Evolutionary conservation across 73 alveolate genomes (phyloP).

Genomic region (Tetrahymena elliotti): DNA sequence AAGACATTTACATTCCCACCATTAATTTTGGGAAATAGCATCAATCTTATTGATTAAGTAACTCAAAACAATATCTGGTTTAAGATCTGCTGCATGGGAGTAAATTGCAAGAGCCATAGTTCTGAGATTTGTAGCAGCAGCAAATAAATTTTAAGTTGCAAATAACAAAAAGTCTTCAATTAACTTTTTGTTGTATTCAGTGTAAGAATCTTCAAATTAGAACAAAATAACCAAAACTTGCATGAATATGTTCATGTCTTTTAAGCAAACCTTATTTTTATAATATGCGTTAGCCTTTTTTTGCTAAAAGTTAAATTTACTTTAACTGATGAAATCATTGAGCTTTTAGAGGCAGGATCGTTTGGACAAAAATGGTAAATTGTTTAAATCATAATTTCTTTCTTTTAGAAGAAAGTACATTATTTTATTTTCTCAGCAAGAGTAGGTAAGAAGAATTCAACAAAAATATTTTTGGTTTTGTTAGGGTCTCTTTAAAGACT

Average conservation of each 20-base stretch:
- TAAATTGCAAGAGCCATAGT: conserved; percentile 30
- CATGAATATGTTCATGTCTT: conserved; percentile 11
- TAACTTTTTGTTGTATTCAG: conserved; percentile 1
- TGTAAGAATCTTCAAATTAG: neutral
- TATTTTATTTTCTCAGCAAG: conserved; percentile 4
- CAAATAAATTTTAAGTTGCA: conserved; percentile 6
- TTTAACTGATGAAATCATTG: conserved; percentile 18
- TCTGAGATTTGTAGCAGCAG: neutral
- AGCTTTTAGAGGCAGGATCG: conserved; percentile 22
- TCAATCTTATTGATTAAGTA: neutral
- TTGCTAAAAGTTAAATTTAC: neutral
- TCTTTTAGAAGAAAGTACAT: conserved; percentile 27
- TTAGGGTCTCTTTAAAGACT: conserved; percentile 26
- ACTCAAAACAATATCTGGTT: neutral
- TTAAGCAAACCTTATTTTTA: neutral
- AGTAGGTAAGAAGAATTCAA: conserved; percentile 38
- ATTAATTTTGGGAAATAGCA: conserved; percentile 1
- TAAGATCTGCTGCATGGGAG: conserved; percentile 24
- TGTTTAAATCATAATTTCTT: conserved; percentile 15
- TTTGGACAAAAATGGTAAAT: conserved; percentile 6
- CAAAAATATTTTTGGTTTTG: conserved; percentile 22
- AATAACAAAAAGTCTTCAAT: neutral
- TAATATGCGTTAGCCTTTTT: too few species aligned
- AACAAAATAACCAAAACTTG: conserved; percentile 21
- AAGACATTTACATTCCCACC: conserved; percentile 37